Conservation (phyloP, 2,329 filamentous ascomycete genomes). For the Monilinia fructicola region DNA sequence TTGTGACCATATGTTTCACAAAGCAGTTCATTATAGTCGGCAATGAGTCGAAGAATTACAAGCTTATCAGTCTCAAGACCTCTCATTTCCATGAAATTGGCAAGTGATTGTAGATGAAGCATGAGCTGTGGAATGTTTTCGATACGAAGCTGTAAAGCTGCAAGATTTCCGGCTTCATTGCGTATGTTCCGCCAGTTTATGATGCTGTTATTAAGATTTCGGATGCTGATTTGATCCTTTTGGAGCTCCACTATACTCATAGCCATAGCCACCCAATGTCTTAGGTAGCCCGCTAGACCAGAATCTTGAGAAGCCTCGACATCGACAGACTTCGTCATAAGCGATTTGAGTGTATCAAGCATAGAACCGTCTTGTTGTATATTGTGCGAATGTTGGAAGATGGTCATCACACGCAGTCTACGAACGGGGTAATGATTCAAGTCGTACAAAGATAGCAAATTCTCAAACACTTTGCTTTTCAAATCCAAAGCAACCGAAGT, state of each 20-base stretch:
- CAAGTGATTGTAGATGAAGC: constrained; percentile 51
- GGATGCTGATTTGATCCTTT: constrained; percentile 32
- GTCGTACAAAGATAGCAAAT: constrained; percentile 36
- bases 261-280: constrained; percentile 35
- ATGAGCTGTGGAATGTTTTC: constrained; percentile 52
- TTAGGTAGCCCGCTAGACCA: constrained; percentile 32
- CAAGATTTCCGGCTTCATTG: constrained; percentile 45
- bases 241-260: constrained; percentile 35
- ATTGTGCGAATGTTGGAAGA: constrained; percentile 28
- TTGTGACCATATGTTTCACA: constrained; percentile 43
- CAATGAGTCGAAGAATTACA: constrained; percentile 50
- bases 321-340: constrained; percentile 18
- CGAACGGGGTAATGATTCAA: constrained; percentile 37
- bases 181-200: constrained; percentile 44
- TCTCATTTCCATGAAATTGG: constrained; percentile 58
- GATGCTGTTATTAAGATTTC: constrained; percentile 33
- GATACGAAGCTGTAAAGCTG: constrained; percentile 46
- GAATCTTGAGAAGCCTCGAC: constrained; percentile 33
- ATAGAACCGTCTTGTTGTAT: constrained; percentile 21
- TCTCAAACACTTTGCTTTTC: constrained; percentile 30
- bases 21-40: constrained; percentile 49
- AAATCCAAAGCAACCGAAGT: constrained; percentile 26
- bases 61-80: constrained; percentile 53
- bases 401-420: constrained; percentile 35
- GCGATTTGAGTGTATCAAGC: constrained; percentile 28